Evolutionary conservation across 768 basidiomycete species (phyloP).

Genomic region (Fomitopsis serialis): DNA sequence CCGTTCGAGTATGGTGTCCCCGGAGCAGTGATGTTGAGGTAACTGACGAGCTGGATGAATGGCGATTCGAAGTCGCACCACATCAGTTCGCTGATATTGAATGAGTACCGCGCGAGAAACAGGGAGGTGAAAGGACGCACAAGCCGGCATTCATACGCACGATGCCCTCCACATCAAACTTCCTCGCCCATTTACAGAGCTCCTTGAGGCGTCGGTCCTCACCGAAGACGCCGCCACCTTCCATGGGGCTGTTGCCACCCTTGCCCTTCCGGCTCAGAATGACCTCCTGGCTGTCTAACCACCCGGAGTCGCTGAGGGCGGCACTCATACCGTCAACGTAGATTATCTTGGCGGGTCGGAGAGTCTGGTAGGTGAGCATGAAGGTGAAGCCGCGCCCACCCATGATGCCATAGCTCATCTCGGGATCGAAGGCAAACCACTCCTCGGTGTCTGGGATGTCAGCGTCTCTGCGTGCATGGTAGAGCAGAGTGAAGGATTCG

Average conservation of each 20-base stretch:
- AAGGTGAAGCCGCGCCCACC: slow-evolving; percentile 1
- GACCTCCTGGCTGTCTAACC: slow-evolving; percentile 4
- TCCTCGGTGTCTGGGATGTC: background rate
- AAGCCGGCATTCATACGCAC: slow-evolving; percentile 8
- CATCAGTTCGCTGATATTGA: slow-evolving; percentile 1
- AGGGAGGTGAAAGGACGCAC: background rate
- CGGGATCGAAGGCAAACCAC: slow-evolving; percentile 8
- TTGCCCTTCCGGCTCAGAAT: background rate
- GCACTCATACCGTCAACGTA: slow-evolving; percentile 8
- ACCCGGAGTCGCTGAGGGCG: background rate
- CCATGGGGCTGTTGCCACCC: background rate
- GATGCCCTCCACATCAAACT: slow-evolving; percentile 3
- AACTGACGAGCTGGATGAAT: slow-evolving; percentile 3
- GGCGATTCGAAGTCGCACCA: slow-evolving; percentile 7
- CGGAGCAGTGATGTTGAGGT: slow-evolving; percentile 6
- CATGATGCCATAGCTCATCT: slow-evolving; percentile 10
- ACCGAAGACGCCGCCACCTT: background rate
- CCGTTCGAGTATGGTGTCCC: background rate
- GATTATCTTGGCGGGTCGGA: slow-evolving; percentile 2
- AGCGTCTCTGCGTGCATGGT: slow-evolving; percentile 4
- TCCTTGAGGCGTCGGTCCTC: background rate
- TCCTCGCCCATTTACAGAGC: slow-evolving; percentile 2
- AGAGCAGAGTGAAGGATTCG: slow-evolving; percentile 4
- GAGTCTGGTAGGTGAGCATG: slow-evolving; percentile 1
- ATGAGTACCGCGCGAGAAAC: background rate